Evolutionary conservation across 1,139 yeast species (phyloP).

Genomic region (Candida sp.): DNA sequence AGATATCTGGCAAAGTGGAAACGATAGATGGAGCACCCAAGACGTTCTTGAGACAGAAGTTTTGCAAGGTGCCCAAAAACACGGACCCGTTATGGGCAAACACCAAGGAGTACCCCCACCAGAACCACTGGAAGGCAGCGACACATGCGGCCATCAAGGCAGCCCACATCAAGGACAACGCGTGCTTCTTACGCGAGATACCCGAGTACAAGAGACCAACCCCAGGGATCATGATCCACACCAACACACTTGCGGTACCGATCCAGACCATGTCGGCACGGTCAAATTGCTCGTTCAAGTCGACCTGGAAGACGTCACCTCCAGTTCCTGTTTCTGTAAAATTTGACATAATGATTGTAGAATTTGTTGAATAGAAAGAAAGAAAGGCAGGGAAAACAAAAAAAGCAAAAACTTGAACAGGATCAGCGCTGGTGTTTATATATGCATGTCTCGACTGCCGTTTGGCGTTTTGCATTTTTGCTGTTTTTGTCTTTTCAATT

Average conservation of each 20-base stretch:
- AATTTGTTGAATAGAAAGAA: background rate
- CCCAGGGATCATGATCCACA: constrained; percentile 97
- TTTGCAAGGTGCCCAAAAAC: constrained; percentile 79
- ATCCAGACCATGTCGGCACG: constrained; percentile 90
- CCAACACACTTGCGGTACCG: constrained; percentile 73
- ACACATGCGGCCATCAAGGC: constrained; percentile 86
- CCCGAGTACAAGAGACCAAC: constrained; percentile 92
- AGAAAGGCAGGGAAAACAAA: background rate
- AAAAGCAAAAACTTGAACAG: background rate
- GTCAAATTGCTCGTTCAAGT: constrained; percentile 76
- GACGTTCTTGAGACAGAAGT: constrained; percentile 80
- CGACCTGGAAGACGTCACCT: constrained; percentile 75
- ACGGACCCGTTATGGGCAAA: constrained; percentile 75
- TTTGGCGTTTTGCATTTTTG: background rate
- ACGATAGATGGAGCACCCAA: constrained; percentile 82
- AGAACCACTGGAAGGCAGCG: constrained; percentile 92
- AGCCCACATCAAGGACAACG: constrained; percentile 92
- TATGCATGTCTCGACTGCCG: background rate
- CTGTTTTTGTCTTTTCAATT: background rate
- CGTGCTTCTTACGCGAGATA: constrained; percentile 89
- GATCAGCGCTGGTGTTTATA: background rate
- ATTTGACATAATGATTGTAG: constrained; percentile 12
- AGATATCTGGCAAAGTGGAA: constrained; percentile 77
- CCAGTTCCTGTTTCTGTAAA: constrained; percentile 69
- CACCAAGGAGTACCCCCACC: constrained; percentile 94